Evolutionary conservation across 2,329 filamentous ascomycete genomes (phyloP).

Genomic region (Trichoderma sp.): DNA sequence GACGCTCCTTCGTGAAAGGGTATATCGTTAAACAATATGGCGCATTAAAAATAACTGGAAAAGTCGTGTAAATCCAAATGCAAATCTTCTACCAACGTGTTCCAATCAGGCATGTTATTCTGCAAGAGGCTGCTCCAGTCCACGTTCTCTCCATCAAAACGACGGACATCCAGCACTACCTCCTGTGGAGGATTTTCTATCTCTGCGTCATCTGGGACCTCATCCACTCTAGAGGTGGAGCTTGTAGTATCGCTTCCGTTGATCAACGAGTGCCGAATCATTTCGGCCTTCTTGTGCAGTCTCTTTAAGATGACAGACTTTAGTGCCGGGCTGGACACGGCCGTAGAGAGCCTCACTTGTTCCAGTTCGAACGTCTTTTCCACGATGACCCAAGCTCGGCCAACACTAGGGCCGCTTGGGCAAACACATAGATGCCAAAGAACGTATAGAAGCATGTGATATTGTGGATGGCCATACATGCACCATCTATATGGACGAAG

Average conservation of each 20-base stretch:
- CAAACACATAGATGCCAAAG: slow-evolving; percentile 43
- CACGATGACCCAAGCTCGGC: slow-evolving; percentile 9
- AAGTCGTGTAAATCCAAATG: slow-evolving; percentile 20
- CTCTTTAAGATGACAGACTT: slow-evolving; percentile 17
- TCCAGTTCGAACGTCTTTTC: slow-evolving; percentile 16
- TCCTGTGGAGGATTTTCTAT: neutral
- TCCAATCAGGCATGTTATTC: slow-evolving; percentile 19
- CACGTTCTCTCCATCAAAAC: slow-evolving; percentile 16
- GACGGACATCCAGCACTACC: slow-evolving; percentile 4
- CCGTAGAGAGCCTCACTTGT: slow-evolving; percentile 2
- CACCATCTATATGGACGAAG: slow-evolving; percentile 39
- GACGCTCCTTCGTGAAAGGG: neutral
- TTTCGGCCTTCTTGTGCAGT: slow-evolving; percentile 17
- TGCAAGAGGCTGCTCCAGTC: slow-evolving; percentile 18
- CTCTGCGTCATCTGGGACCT: neutral
- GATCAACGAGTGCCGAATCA: slow-evolving; percentile 9
- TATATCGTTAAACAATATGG: neutral
- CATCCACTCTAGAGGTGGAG: neutral
- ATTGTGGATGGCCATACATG: slow-evolving; percentile 40
- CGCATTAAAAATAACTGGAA: slow-evolving; percentile 18
- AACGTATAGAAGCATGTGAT: slow-evolving; percentile 42
- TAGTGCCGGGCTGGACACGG: slow-evolving; percentile 12
- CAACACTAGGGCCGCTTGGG: slow-evolving; percentile 32
- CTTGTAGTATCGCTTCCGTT: neutral
- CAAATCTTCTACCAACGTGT: slow-evolving; percentile 17